These are phyloP conservation scores for Nemania abortiva DNA, from an alignment of 2,329 filamentous ascomycete species.

Conservation along the genomic window DNA sequence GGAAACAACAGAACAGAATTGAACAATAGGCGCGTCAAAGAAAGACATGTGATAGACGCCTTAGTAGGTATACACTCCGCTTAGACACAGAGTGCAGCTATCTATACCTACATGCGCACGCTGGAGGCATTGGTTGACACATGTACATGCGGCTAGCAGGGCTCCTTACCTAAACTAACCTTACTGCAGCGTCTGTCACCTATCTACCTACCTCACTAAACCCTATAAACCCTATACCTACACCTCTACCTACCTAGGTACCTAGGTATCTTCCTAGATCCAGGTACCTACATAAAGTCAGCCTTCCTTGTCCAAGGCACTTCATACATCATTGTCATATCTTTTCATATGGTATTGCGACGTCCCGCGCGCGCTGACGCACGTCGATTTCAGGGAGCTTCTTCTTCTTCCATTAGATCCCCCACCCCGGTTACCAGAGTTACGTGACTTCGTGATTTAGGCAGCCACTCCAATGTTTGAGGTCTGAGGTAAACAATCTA, in stretches of 20 bases:
- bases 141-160: background rate
- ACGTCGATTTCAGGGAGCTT: background rate
- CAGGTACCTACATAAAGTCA: background rate
- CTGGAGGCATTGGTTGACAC: background rate
- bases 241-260: too few relatives aligned
- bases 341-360: background rate
- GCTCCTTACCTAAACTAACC: too few relatives aligned
- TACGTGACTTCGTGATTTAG: constrained; percentile 9
- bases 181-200: too few relatives aligned
- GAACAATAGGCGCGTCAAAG: background rate
- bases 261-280: too few relatives aligned
- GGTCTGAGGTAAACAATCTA: background rate
- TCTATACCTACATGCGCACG: too few relatives aligned
- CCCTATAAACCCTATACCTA: too few relatives aligned
- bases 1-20: background rate
- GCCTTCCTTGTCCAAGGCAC: background rate
- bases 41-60: background rate
- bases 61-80: background rate
- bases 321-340: background rate
- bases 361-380: background rate
- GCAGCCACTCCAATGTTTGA: background rate
- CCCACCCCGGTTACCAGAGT: background rate
- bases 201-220: too few relatives aligned
- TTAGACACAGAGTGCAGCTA: too few relatives aligned
- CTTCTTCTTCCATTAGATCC: background rate